These are phyloP conservation scores for Pseudogymnoascus sp. DNA, from an alignment of 2,329 filamentous ascomycete species.

Conservation along the genomic window DNA sequence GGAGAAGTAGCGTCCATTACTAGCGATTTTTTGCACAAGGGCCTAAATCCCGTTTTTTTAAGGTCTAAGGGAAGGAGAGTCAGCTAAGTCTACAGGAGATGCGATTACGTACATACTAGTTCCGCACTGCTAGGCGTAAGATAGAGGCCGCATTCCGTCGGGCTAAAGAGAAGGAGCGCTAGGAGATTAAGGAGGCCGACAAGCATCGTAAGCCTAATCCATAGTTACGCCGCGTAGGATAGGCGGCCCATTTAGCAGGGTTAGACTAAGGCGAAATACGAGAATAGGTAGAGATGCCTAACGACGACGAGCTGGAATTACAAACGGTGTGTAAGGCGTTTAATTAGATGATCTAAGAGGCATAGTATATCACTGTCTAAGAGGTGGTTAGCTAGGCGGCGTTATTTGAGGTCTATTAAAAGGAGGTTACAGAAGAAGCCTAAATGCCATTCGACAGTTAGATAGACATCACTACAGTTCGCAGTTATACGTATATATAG, in stretches of 20 bases:
- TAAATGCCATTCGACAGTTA: neutral
- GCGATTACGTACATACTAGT: neutral
- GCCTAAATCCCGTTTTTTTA: neutral
- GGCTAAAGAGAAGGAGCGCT: neutral
- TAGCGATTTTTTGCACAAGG: neutral
- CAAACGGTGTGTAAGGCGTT: conserved; percentile 12
- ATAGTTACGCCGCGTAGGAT: neutral
- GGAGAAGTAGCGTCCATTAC: neutral
- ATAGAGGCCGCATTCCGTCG: neutral
- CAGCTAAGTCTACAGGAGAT: neutral
- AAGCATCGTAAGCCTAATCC: neutral
- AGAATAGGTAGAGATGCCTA: conserved; percentile 7
- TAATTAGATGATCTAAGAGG: conserved; percentile 14
- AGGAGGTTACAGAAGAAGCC: conserved; percentile 7
- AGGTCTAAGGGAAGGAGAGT: neutral
- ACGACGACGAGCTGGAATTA: conserved; percentile 12
- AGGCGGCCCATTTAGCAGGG: neutral
- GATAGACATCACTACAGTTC: neutral
- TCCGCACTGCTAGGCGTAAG: neutral
- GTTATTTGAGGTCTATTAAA: conserved; percentile 14
- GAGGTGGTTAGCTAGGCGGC: conserved; percentile 10
- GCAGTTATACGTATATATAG: conserved; percentile 15
- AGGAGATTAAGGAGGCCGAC: neutral
- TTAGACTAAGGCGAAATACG: conserved; percentile 12
- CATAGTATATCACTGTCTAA: conserved; percentile 13